Conservation (phyloP, 2,329 filamentous ascomycete genomes). For the Onygenales sp. region DNA sequence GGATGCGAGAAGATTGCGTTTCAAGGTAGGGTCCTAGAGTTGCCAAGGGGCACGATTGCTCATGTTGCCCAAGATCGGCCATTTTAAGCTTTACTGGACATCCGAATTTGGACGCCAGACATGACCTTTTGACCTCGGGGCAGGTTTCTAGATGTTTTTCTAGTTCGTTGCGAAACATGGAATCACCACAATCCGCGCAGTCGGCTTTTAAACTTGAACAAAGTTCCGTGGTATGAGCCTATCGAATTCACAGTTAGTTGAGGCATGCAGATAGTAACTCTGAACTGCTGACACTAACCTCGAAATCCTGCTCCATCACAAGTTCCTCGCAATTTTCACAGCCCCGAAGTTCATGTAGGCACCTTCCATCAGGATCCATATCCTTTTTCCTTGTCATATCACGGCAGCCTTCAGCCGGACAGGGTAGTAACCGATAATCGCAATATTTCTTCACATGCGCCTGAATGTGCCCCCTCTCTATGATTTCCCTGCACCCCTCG, state of each 20-base stretch:
- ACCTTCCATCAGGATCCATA: constrained; percentile 37
- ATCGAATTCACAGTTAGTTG: neutral
- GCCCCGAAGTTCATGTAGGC: constrained; percentile 43
- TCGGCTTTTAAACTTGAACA: constrained; percentile 27
- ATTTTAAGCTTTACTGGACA: constrained; percentile 30
- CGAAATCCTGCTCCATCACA: constrained; percentile 46
- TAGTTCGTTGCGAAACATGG: constrained; percentile 23
- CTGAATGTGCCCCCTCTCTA: constrained; percentile 48
- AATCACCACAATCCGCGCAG: constrained; percentile 28
- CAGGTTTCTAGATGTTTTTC: constrained; percentile 29
- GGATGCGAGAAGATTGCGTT: constrained; percentile 32
- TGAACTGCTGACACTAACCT: constrained; percentile 25
- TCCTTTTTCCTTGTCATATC: constrained; percentile 47
- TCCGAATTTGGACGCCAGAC: constrained; percentile 33
- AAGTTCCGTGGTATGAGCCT: constrained; percentile 29
- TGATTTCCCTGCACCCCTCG: constrained; percentile 44
- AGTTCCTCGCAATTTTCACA: constrained; percentile 45
- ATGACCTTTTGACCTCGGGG: constrained; percentile 26
- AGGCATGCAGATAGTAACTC: neutral
- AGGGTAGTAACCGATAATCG: constrained; percentile 44
- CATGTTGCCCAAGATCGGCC: constrained; percentile 32
- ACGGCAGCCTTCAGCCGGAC: constrained; percentile 41
- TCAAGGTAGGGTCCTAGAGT: constrained; percentile 36
- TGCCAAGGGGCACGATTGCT: constrained; percentile 42
- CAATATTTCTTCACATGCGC: constrained; percentile 54